phyloP scores from a whole-genome alignment of 2,329 filamentous ascomycete species.

The Stylonectria norvegica region DNA sequence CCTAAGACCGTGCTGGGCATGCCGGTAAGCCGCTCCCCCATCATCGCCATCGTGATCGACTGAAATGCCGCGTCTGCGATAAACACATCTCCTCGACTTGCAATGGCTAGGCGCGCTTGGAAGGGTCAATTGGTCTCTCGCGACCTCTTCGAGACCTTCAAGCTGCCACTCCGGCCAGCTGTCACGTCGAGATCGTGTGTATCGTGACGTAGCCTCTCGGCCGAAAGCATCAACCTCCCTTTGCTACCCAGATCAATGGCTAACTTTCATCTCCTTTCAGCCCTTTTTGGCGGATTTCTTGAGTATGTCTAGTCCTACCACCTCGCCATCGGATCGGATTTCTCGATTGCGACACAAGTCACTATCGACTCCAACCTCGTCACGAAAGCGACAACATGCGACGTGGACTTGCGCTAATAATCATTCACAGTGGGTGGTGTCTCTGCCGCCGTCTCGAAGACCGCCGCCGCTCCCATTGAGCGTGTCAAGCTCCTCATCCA shows the following conservation, averaged over 20 bases:
- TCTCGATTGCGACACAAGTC: too few species aligned
- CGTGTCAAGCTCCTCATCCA: slow-evolving; percentile 99
- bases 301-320: slow-evolving; percentile 66
- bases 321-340: too few species aligned
- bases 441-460: slow-evolving; percentile 99
- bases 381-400: slow-evolving; percentile 2
- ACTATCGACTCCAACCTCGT: slow-evolving; percentile 2
- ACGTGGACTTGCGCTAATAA: slow-evolving; percentile 2
- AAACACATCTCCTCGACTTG: slow-evolving; percentile 10
- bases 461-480: slow-evolving; percentile 98
- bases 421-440: slow-evolving; percentile 87
- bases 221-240: not conserved
- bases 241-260: slow-evolving; percentile 8
- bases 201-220: slow-evolving; percentile 7
- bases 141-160: not conserved
- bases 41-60: slow-evolving; percentile 5
- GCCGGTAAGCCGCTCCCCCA: slow-evolving; percentile 51
- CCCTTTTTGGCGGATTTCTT: slow-evolving; percentile 98
- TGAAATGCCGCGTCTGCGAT: slow-evolving; percentile 32
- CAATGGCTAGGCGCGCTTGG: slow-evolving; percentile 3
- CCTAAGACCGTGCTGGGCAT: slow-evolving; percentile 63
- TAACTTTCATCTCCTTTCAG: slow-evolving; percentile 43
- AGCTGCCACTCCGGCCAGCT: not conserved
- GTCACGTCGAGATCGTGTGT: slow-evolving; percentile 1
- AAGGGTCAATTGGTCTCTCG: slow-evolving; percentile 15